phyloP scores from a whole-genome alignment of 2,329 filamentous ascomycete genomes.

The Cordyceps javanica region DNA sequence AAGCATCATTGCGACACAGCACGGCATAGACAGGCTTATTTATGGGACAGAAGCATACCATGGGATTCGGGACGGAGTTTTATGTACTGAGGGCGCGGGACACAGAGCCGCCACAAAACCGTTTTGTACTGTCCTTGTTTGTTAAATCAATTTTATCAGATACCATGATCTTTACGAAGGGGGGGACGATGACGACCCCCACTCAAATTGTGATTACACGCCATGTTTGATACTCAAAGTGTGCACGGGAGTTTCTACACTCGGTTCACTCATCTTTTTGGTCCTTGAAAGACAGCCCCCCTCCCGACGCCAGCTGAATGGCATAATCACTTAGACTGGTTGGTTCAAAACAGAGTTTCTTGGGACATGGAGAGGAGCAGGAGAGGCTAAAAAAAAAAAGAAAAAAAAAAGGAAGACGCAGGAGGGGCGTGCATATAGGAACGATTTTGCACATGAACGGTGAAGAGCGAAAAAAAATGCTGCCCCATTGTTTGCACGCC shows the following conservation, averaged over 20 bases:
- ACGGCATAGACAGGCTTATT: slow-evolving; percentile 1
- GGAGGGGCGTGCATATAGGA: background rate
- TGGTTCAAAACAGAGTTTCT: background rate
- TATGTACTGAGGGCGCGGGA: background rate
- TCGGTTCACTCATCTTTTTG: too few species aligned
- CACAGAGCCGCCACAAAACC: background rate
- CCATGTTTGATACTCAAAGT: too few species aligned
- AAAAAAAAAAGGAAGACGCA: background rate
- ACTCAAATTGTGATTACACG: too few species aligned
- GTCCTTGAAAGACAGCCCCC: too few species aligned
- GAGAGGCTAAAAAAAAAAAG: background rate
- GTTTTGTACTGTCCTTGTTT: background rate
- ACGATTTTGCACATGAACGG: background rate
- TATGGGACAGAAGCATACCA: background rate
- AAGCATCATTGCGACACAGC: background rate
- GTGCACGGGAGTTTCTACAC: too few species aligned
- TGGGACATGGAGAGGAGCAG: too few species aligned
- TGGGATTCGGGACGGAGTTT: slow-evolving; percentile 8
- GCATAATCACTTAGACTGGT: background rate
- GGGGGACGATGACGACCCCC: background rate
- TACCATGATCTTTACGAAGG: background rate
- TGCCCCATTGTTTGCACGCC: background rate
- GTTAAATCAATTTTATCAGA: background rate
- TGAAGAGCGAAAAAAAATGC: too few species aligned
- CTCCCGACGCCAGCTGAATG: too few species aligned